Percentiles rank a stretch among this genome's conserved stretches.
These are phyloP conservation scores for Trypanosoma conorhini DNA, from an alignment of 208 protist species.

Conservation along the genomic window DNA sequence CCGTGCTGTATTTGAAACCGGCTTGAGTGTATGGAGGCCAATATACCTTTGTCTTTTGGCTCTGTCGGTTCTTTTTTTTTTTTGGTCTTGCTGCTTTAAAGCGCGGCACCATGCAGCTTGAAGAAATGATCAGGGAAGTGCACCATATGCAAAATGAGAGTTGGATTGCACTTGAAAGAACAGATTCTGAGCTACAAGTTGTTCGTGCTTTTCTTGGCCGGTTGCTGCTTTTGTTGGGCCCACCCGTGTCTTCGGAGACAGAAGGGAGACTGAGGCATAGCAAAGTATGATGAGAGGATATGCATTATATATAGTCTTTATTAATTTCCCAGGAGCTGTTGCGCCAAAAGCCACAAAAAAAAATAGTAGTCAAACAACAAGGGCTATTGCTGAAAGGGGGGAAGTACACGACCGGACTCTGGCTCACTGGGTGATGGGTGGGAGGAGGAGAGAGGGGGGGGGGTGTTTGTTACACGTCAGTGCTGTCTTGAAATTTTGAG, in stretches of 20 bases:
- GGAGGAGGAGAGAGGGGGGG: too few species aligned
- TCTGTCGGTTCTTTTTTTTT: constrained; percentile 16
- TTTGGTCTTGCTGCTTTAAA: constrained; percentile 16
- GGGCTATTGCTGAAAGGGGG: not conserved
- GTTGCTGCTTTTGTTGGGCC: constrained; percentile 12
- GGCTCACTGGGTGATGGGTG: not conserved
- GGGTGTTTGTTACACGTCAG: not conserved
- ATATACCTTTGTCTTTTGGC: constrained; percentile 10
- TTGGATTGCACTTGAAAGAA: constrained; percentile 21
- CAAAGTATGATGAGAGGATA: not conserved
- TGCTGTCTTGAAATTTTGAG: not conserved
- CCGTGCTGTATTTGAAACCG: constrained; percentile 41
- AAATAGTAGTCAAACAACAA: not conserved
- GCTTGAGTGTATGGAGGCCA: constrained; percentile 16
- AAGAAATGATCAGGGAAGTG: constrained; percentile 27
- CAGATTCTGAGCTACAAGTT: constrained; percentile 14
- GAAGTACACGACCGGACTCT: not conserved
- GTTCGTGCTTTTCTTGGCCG: constrained; percentile 25
- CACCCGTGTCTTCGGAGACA: constrained; percentile 6
- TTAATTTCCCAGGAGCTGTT: not conserved
- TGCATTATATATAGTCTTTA: not conserved
- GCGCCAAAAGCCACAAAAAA: not conserved
- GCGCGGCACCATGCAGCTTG: constrained; percentile 19
- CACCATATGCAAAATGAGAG: constrained; percentile 22
- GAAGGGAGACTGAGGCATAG: not conserved